Base-by-base conservation (phyloP, 2,329 filamentous ascomycete genomes). In the Myriosclerotinia duriaeana region DNA sequence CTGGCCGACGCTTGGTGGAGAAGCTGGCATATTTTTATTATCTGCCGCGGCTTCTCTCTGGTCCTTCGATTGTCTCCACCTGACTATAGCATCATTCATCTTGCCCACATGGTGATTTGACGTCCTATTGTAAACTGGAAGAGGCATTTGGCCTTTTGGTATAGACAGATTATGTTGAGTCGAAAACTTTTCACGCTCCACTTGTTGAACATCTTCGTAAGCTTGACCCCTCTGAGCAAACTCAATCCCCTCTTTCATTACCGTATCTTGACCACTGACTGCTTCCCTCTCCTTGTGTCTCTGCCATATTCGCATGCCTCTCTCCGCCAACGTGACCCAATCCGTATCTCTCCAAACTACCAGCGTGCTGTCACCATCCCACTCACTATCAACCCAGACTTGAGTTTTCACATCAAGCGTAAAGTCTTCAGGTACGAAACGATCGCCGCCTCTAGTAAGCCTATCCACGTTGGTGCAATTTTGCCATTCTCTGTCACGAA, bases 291-390 rank as follows among this genome's bases (percentile, higher is more conserved):
- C n/a, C 3, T 38, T 11, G 14, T 17, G 30, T 26, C 34, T 38
- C 46, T 36, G n/a, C 56, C 58, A 50, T 14, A 17, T 38, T 15
- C 1, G 7, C 46, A 34, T 53, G n/a, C 46, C 44, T 2, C 44
- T 53, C 30, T 61, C 26, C 15, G 64, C 26, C n/a, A 61, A 34
- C 64, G 22, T 34, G 40, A 53, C 64, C 55, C 64, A 66, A 53
- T 66, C 55, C 15, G 38, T 66, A 20, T 36, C 46, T 61, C 55
- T 53, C 64, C 64, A 66, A 53, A 61, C 48, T 8, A 66, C 48
- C 26, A 26, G 17, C 8, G 53, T 50, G n/a, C 22, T n/a, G 7
- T 17, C 48, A 30, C 64, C 64, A n/a, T 40, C 30, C 64, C 64
- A 66, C 54, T 66, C 64, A 26, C 38, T 17, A 53, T 61, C 55